Evolutionary conservation across 441 rosid species (phyloP).

Genomic region (Jatropha multifida): DNA sequence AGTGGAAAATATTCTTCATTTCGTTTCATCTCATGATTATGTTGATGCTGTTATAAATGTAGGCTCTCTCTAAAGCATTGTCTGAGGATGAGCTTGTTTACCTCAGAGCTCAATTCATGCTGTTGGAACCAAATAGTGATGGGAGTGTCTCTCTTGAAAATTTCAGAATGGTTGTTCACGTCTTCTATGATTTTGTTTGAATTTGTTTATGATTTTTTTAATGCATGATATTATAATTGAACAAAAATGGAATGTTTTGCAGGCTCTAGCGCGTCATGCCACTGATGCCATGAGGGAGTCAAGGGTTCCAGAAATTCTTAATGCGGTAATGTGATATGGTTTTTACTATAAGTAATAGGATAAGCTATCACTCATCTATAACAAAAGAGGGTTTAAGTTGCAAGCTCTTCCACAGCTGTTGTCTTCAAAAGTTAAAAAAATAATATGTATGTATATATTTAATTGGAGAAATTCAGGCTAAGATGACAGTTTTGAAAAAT

Average conservation of each 20-base stretch:
- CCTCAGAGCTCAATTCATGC: conserved; percentile 73
- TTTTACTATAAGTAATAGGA: not conserved
- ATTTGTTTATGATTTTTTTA: not conserved
- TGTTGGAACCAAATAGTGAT: conserved; percentile 75
- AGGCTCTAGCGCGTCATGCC: conserved; percentile 67
- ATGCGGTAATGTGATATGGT: conserved; percentile 39
- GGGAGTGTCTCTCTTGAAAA: conserved; percentile 78
- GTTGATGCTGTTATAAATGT: conserved; percentile 20
- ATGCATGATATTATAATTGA: not conserved
- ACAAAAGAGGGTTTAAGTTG: not conserved
- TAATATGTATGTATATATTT: not conserved
- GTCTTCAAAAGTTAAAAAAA: not conserved
- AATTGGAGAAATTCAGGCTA: not conserved
- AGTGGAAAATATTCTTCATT: not conserved
- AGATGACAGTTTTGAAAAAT: not conserved
- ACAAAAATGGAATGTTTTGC: conserved; percentile 21
- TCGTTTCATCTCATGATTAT: conserved; percentile 5
- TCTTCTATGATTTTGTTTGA: conserved; percentile 10
- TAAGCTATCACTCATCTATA: not conserved
- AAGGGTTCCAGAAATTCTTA: conserved; percentile 66
- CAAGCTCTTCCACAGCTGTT: not conserved
- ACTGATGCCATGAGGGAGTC: conserved; percentile 91
- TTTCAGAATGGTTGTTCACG: conserved; percentile 61
- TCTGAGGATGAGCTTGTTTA: conserved; percentile 75
- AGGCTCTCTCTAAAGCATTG: conserved; percentile 89